Evolutionary conservation across 2,329 filamentous ascomycete species (phyloP), one percentile per base, ranked within the genome.

Genomic region (Ustilaginoidea virens): DNA sequence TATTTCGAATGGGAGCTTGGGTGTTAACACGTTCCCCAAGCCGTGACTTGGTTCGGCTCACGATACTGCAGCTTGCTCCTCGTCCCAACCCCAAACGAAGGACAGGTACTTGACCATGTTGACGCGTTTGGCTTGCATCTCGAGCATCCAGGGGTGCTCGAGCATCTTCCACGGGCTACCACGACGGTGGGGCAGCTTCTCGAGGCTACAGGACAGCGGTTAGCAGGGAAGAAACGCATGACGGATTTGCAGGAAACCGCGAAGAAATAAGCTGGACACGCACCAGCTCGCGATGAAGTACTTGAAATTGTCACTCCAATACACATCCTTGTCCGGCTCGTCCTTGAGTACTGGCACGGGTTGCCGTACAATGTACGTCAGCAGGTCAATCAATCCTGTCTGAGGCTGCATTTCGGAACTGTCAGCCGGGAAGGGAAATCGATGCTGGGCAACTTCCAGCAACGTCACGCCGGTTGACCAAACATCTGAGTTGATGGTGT

Each of bases 211-310:
- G 25, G 18, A 29, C 22, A 6, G 33, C 15, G 5, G 12, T 28
- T 22, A 22, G n/a, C 18, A 28, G 17, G 12, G 4, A 27, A 22
- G 7, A 27, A n/a, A 5, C n/a, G n/a, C n/a, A n/a, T n/a, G n/a
- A n/a, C n/a, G n/a, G n/a, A n/a, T n/a, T n/a, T n/a, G n/a, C n/a
- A n/a, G n/a, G n/a, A n/a, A n/a, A n/a, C n/a, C n/a, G n/a, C n/a
- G n/a, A n/a, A n/a, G n/a, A n/a, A n/a, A n/a, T n/a, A n/a, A n/a
- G n/a, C n/a, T n/a, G n/a, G n/a, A n/a, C n/a, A n/a, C n/a, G n/a
- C n/a, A 96, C 87, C 90, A 96, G 71, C 86, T 94, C 58, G 94
- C 86, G 44, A 98, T 94, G 45, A 98, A 98, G 52, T 94, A 94
- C 54, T 98, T 98, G 58, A 98, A 96, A 48, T 81, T 92, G 43